A percentile compares a stretch with the other conserved stretches of the same genome.
phyloP scores from a whole-genome alignment of 2,329 filamentous ascomycete species.

The Lecanoromycetidae sp. region DNA sequence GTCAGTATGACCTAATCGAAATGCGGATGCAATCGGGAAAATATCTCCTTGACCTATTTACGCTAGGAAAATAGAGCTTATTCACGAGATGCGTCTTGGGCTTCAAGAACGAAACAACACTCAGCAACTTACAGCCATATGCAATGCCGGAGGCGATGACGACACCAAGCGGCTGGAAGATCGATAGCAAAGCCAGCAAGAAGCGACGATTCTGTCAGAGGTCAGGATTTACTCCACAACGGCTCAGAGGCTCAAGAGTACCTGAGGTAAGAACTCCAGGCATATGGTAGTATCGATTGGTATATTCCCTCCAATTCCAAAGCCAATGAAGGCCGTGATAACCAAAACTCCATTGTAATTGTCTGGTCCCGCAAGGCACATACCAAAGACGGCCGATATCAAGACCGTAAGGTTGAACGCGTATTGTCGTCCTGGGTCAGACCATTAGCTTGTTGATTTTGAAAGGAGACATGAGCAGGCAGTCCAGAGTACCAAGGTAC shows the following conservation, averaged over 20 bases:
- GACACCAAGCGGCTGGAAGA: slow-evolving; percentile 46
- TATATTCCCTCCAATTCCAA: slow-evolving; percentile 23
- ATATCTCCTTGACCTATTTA: too few species aligned
- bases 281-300: slow-evolving; percentile 35
- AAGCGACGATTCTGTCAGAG: slow-evolving; percentile 35
- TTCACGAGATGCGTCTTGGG: too few species aligned
- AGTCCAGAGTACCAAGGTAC: slow-evolving; percentile 9
- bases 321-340: slow-evolving; percentile 42
- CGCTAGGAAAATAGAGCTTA: too few species aligned
- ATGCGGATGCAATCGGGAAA: too few species aligned
- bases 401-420: slow-evolving; percentile 48
- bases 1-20: neutral
- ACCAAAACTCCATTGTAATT: slow-evolving; percentile 41
- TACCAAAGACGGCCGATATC: slow-evolving; percentile 42
- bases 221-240: neutral
- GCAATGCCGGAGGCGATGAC: slow-evolving; percentile 40
- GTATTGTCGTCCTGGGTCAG: slow-evolving; percentile 34
- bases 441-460: neutral
- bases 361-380: slow-evolving; percentile 39
- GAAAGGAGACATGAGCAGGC: neutral
- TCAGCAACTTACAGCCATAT: too few species aligned
- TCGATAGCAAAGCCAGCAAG: slow-evolving; percentile 40
- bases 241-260: neutral
- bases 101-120: neutral
- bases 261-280: slow-evolving; percentile 41